Evolutionary conservation across 2,329 filamentous ascomycete species (phyloP).

Genomic region (Fusarium poae): DNA sequence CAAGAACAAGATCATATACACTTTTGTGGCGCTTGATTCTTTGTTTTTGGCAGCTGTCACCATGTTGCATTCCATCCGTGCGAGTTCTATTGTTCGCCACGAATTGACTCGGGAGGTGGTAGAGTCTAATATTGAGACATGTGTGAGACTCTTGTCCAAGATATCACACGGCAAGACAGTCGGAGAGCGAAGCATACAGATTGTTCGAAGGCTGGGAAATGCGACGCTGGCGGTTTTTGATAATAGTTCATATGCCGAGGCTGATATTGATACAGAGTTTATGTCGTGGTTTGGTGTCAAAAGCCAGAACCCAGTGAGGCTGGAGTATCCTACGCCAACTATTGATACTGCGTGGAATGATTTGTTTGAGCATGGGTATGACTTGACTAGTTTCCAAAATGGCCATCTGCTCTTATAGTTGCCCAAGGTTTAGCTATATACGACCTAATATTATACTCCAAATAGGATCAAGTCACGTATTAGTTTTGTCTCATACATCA

Average conservation of each 20-base stretch:
- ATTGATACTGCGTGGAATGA: conserved; percentile 46
- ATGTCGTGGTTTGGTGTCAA: conserved; percentile 47
- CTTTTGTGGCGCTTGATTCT: conserved; percentile 38
- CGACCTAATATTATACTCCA: too few relatives aligned
- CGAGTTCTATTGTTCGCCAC: conserved; percentile 28
- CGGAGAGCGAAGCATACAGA: conserved; percentile 38
- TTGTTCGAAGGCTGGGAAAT: conserved; percentile 39
- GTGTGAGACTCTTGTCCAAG: conserved; percentile 35
- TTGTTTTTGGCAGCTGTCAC: conserved; percentile 45
- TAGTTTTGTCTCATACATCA: too few relatives aligned
- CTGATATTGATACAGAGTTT: conserved; percentile 43
- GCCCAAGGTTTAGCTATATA: neutral
- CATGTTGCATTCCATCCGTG: conserved; percentile 40
- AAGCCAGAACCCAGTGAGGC: conserved; percentile 37
- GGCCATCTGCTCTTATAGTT: conserved; percentile 27
- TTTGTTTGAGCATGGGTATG: conserved; percentile 44
- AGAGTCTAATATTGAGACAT: conserved; percentile 43
- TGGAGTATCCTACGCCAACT: conserved; percentile 41
- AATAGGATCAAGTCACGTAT: too few relatives aligned
- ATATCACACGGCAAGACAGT: conserved; percentile 42
- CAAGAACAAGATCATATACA: conserved; percentile 45
- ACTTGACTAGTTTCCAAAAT: conserved; percentile 37
- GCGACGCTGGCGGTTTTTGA: conserved; percentile 42
- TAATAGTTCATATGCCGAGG: conserved; percentile 27
- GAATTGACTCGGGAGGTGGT: conserved; percentile 41